Conservation (phyloP, 2,329 filamentous ascomycete genomes). For the Nothophaeocryptopus gaeumannii region DNA sequence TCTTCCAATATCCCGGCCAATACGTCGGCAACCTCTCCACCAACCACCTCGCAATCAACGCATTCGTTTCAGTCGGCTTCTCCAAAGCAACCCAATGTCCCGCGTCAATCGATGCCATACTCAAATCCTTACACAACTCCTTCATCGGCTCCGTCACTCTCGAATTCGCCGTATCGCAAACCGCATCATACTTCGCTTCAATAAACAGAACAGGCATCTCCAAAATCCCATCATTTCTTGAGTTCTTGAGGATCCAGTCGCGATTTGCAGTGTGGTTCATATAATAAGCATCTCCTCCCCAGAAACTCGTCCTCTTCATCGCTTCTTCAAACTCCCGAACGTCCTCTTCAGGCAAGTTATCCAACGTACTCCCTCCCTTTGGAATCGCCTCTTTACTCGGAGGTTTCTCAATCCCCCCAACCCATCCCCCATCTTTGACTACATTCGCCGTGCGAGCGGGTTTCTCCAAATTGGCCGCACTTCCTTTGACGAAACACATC, state of each 20-base stretch:
- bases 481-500: conserved; percentile 22
- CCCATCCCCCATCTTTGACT: conserved; percentile 33
- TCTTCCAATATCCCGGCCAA: conserved; percentile 17
- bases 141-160: conserved; percentile 36
- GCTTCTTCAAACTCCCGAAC: conserved; percentile 30
- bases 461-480: conserved; percentile 26
- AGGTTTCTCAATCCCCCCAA: conserved; percentile 25
- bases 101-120: conserved; percentile 35
- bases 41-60: conserved; percentile 26
- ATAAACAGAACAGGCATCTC: conserved; percentile 40
- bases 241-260: conserved; percentile 39
- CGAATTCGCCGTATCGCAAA: conserved; percentile 36
- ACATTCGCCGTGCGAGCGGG: conserved; percentile 19
- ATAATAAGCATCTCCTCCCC: conserved; percentile 41
- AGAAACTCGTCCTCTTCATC: conserved; percentile 42
- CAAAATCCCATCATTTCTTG: conserved; percentile 33
- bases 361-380: conserved; percentile 24
- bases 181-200: conserved; percentile 39
- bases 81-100: conserved; percentile 28
- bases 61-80: conserved; percentile 26
- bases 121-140: conserved; percentile 38
- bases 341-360: conserved; percentile 24
- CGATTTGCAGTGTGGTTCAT: conserved; percentile 44
- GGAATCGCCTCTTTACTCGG: conserved; percentile 28
- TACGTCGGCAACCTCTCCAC: conserved; percentile 14